Conservation (phyloP, 2,329 filamentous ascomycete genomes). For the Claviceps digitariae region DNA sequence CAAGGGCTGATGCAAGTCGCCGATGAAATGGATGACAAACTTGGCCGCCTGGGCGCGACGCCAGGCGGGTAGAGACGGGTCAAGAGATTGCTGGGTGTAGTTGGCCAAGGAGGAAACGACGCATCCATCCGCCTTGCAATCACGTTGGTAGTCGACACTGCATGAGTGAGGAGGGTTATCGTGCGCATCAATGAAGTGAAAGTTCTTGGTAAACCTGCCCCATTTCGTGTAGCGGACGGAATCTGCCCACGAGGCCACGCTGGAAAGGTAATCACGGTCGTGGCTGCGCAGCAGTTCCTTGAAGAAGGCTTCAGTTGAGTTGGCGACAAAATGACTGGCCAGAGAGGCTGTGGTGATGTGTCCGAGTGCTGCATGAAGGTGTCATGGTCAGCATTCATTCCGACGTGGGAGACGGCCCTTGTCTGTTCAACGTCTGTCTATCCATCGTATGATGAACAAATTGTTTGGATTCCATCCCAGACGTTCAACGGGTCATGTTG, state of each 20-base stretch:
- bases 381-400: background rate
- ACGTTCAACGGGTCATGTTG: background rate
- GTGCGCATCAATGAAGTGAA: constrained; percentile 58
- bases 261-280: constrained; percentile 44
- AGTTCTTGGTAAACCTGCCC: constrained; percentile 46
- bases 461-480: background rate
- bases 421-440: no score
- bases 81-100: constrained; percentile 43
- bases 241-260: constrained; percentile 55
- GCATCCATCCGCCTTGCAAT: constrained; percentile 50
- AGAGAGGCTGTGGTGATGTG: constrained; percentile 54
- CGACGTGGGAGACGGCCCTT: background rate
- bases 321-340: constrained; percentile 44
- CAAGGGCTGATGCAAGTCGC: constrained; percentile 56
- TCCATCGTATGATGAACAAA: background rate
- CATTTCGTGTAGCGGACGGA: constrained; percentile 50
- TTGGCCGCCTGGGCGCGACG: constrained; percentile 47
- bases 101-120: constrained; percentile 46
- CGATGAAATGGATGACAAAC: constrained; percentile 55
- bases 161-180: constrained; percentile 46
- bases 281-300: constrained; percentile 42
- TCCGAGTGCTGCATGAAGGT: constrained; percentile 34
- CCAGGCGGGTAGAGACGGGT: constrained; percentile 28
- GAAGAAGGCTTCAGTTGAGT: constrained; percentile 41
- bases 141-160: constrained; percentile 42